These are phyloP conservation scores for Pleurotus tuoliensis DNA, from an alignment of 768 basidiomycete species.

Conservation along the genomic window DNA sequence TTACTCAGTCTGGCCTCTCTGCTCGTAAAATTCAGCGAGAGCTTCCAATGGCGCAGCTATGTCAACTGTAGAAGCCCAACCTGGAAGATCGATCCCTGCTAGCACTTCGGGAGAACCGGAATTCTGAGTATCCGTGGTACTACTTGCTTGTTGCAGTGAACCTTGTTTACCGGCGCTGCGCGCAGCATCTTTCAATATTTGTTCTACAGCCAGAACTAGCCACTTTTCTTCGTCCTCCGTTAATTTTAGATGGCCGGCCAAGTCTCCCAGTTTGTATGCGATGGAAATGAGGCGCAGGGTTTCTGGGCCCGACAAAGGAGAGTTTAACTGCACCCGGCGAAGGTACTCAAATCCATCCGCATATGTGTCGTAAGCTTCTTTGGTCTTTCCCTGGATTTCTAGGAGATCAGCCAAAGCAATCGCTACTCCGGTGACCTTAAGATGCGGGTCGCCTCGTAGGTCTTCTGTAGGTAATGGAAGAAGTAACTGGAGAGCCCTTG, in stretches of 20 bases:
- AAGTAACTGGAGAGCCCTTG: constrained; percentile 46
- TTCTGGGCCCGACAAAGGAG: constrained; percentile 22
- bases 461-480: constrained; percentile 34
- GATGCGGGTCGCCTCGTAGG: constrained; percentile 44
- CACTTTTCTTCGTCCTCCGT: constrained; percentile 34
- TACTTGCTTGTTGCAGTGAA: neutral
- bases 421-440: constrained; percentile 68
- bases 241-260: constrained; percentile 30
- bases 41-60: constrained; percentile 68
- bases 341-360: constrained; percentile 29
- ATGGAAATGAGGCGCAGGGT: constrained; percentile 34
- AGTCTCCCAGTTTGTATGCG: constrained; percentile 40
- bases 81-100: constrained; percentile 52
- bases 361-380: constrained; percentile 36
- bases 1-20: constrained; percentile 54
- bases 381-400: constrained; percentile 34
- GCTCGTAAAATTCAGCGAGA: constrained; percentile 58
- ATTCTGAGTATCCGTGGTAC: neutral
- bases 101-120: constrained; percentile 29
- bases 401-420: constrained; percentile 55
- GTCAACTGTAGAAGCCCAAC: constrained; percentile 57
- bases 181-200: constrained; percentile 27
- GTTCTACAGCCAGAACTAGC: constrained; percentile 39
- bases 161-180: neutral
- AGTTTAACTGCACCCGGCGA: constrained; percentile 18